Conservation (phyloP, 345 rosid genomes). For the Lepidium sativum region DNA sequence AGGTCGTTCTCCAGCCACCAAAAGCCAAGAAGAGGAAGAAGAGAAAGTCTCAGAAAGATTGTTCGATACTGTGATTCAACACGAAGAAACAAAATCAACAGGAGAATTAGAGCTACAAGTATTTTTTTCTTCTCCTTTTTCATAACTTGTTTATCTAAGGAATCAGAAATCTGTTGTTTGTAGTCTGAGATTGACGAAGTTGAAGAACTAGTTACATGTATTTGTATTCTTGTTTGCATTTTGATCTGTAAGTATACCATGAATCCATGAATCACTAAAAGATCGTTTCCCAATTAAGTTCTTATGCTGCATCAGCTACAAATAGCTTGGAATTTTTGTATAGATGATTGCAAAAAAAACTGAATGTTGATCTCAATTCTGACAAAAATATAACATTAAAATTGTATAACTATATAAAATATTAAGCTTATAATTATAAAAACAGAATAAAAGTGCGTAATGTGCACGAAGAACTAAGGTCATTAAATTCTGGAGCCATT, state of each 20-base stretch:
- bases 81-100: neutral
- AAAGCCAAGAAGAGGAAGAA: constrained; percentile 73
- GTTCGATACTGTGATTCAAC: constrained; percentile 53
- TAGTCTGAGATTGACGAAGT: constrained; percentile 20
- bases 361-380: neutral
- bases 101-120: neutral
- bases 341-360: neutral
- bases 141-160: neutral
- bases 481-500: constrained; percentile 8
- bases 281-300: neutral
- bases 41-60: constrained; percentile 58
- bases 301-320: neutral
- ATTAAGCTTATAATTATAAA: neutral
- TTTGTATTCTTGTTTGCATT: constrained; percentile 14
- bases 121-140: neutral
- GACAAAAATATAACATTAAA: neutral
- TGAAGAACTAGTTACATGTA: neutral
- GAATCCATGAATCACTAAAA: neutral
- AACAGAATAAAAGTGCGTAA: constrained; percentile 3
- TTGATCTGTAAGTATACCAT: constrained; percentile 12
- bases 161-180: constrained; percentile 20
- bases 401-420: no score
- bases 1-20: constrained; percentile 87
- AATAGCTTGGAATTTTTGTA: neutral
- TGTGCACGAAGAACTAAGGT: neutral